Conservation (phyloP, 192 early-diverging fungal species). For the Coemansia sp. region DNA sequence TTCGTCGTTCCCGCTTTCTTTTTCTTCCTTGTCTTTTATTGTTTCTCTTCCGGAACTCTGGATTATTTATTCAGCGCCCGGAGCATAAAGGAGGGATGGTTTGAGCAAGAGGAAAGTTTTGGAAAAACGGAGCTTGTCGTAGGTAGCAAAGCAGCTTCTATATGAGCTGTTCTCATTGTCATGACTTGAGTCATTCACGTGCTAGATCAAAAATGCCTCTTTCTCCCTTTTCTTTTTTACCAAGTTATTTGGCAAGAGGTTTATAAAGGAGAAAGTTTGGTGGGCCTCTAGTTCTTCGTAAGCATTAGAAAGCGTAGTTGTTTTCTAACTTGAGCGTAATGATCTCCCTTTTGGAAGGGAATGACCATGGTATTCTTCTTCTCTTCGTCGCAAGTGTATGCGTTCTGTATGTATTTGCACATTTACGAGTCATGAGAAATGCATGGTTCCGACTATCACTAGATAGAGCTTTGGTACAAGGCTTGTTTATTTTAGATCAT, state of each 20-base stretch:
- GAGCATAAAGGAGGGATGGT: background rate
- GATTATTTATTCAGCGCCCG: background rate
- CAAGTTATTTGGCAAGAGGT: background rate
- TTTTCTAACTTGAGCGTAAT: background rate
- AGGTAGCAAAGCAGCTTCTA: slow-evolving; percentile 42
- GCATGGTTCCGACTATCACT: background rate
- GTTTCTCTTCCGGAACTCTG: background rate
- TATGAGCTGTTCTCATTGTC: slow-evolving; percentile 51
- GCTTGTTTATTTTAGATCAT: background rate
- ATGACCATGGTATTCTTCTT: slow-evolving; percentile 10
- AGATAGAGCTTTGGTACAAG: background rate
- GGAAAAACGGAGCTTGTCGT: slow-evolving; percentile 4
- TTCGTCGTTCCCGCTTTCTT: slow-evolving; percentile 7
- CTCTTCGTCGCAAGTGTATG: background rate
- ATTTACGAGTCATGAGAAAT: background rate
- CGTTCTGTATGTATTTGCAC: background rate
- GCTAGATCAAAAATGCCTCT: slow-evolving; percentile 29
- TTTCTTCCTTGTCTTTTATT: background rate
- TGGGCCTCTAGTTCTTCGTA: background rate
- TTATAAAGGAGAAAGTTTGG: background rate
- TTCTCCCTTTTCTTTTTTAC: background rate
- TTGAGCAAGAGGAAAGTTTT: background rate
- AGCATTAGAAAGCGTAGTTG: background rate
- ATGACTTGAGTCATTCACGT: slow-evolving; percentile 55
- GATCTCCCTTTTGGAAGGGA: background rate